phyloP scores from a whole-genome alignment of 2,329 filamentous ascomycete genomes.

The Botryotinia narcissicola region DNA sequence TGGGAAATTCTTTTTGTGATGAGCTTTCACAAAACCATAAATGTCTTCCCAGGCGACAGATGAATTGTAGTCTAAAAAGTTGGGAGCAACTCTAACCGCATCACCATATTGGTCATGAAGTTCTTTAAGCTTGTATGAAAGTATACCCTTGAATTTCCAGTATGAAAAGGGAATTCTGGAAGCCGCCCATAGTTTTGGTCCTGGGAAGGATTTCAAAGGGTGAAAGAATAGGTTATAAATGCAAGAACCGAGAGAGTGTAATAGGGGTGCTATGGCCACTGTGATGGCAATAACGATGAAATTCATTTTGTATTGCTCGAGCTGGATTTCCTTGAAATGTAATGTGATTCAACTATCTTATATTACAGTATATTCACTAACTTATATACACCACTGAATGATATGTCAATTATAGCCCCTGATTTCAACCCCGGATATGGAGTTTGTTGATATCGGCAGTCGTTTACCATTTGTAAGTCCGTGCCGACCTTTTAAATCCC shows the following conservation, averaged over 20 bases:
- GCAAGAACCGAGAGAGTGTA: neutral
- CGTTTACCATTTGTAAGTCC: neutral
- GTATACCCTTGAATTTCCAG: neutral
- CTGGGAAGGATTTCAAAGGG: slow-evolving; percentile 23
- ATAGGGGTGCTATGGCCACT: neutral
- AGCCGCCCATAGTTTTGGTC: slow-evolving; percentile 19
- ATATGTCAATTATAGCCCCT: neutral
- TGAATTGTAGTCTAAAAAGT: slow-evolving; percentile 19
- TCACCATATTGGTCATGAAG: slow-evolving; percentile 26
- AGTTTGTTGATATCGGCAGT: neutral
- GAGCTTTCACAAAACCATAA: slow-evolving; percentile 14
- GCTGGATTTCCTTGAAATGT: neutral
- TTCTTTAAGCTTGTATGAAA: slow-evolving; percentile 7
- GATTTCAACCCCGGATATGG: neutral
- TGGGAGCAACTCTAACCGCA: slow-evolving; percentile 25
- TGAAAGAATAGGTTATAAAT: slow-evolving; percentile 26
- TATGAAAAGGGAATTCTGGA: slow-evolving; percentile 15
- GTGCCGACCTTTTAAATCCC: neutral
- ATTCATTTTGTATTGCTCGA: neutral
- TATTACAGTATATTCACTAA: neutral
- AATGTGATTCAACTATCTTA: too few species aligned
- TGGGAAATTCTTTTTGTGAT: neutral
- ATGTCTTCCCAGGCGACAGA: slow-evolving; percentile 24
- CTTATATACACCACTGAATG: neutral
- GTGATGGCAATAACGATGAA: too few species aligned